Percentiles rank a stretch among this genome's conserved stretches.
These are phyloP conservation scores for Cyphellophora attinorum DNA, from an alignment of 2,329 filamentous ascomycete genomes.

Conservation along the genomic window DNA sequence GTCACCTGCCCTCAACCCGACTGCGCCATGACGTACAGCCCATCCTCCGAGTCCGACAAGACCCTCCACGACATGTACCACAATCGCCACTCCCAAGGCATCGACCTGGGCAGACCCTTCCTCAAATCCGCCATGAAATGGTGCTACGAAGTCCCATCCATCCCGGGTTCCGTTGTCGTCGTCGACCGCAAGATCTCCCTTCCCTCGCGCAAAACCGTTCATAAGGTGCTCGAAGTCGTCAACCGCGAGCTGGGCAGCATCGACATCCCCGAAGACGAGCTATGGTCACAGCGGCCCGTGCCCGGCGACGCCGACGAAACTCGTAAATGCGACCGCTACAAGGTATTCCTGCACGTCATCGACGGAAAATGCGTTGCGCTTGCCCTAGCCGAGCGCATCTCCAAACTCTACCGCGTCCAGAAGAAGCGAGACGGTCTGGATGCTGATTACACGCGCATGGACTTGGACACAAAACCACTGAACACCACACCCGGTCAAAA, in stretches of 20 bases:
- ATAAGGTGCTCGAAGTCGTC: constrained; percentile 52
- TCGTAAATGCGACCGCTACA: constrained; percentile 39
- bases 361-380: constrained; percentile 53
- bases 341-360: constrained; percentile 52
- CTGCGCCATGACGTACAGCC: constrained; percentile 59
- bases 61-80: constrained; percentile 56
- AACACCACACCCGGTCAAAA: constrained; percentile 3
- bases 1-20: constrained; percentile 42
- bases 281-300: constrained; percentile 45
- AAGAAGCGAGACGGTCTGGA: constrained; percentile 6
- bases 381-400: constrained; percentile 53
- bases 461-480: no score
- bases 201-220: constrained; percentile 41
- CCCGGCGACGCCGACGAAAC: constrained; percentile 23
- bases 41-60: constrained; percentile 52
- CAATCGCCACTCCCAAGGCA: constrained; percentile 49
- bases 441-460: constrained; percentile 8
- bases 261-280: constrained; percentile 44
- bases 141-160: constrained; percentile 41
- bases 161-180: constrained; percentile 46
- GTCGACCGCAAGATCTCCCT: constrained; percentile 45
- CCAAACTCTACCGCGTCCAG: constrained; percentile 42
- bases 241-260: constrained; percentile 54
- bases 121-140: constrained; percentile 42
- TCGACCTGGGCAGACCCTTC: constrained; percentile 51